Percentiles rank a stretch among this genome's conserved stretches.
Evolutionary conservation across 176 grass and related monocot genomes (phyloP).

Genomic region (Tillandsia fasciculata): DNA sequence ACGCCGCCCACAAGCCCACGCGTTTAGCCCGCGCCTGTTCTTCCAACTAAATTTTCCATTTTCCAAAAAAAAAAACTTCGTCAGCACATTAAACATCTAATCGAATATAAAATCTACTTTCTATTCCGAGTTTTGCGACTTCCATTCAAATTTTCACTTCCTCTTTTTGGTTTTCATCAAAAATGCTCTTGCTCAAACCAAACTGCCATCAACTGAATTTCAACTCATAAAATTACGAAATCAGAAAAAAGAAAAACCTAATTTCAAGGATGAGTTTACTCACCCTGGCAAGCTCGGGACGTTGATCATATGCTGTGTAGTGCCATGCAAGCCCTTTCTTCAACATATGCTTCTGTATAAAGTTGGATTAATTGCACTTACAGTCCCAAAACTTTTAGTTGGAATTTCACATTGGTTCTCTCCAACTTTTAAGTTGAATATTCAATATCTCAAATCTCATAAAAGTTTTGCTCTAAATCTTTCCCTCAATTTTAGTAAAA

Average conservation of each 20-base stretch:
- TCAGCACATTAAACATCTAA: no score
- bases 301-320: slow-evolving; percentile 54
- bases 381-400: no score
- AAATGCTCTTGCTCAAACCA: no score
- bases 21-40: slow-evolving; percentile 30
- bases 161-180: neutral
- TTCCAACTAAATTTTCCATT: slow-evolving; percentile 59
- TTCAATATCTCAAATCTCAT: no score
- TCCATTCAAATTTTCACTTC: neutral
- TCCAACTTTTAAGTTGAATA: no score
- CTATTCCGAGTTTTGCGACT: neutral
- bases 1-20: slow-evolving; percentile 46
- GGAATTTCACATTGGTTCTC: no score
- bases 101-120: neutral
- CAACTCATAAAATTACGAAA: no score
- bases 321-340: slow-evolving; percentile 85
- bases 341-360: slow-evolving; percentile 55
- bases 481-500: no score
- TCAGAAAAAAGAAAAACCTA: neutral
- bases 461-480: no score
- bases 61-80: neutral
- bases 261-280: slow-evolving; percentile 13
- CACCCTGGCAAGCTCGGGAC: slow-evolving; percentile 44
- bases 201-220: no score
- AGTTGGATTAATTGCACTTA: no score